Percentiles rank a stretch among this genome's conserved stretches.
Evolutionary conservation across 768 basidiomycete genomes (phyloP).

Genomic region (Fibroporia radiculosa): DNA sequence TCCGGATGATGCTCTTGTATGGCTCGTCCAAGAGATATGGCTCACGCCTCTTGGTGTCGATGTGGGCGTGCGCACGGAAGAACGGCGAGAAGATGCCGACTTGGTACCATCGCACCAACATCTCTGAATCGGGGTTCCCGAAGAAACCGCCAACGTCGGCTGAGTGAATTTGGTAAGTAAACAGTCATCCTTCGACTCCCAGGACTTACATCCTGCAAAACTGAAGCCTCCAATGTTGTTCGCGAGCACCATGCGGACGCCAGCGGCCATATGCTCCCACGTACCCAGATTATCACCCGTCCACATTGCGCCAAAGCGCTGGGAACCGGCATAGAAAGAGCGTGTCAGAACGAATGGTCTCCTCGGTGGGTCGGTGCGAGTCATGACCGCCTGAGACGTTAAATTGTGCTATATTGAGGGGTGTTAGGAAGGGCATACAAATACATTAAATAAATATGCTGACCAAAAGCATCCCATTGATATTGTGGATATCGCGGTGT

Average conservation of each 20-base stretch:
- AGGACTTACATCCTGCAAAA: constrained; percentile 77
- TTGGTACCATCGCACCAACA: constrained; percentile 96
- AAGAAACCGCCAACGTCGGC: constrained; percentile 99
- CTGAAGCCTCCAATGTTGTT: constrained; percentile 87
- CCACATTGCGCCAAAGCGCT: constrained; percentile 97
- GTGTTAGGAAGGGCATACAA: neutral
- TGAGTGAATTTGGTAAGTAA: constrained; percentile 25
- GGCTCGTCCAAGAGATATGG: constrained; percentile 90
- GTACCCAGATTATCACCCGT: constrained; percentile 97
- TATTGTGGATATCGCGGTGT: constrained; percentile 94
- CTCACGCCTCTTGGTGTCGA: constrained; percentile 96
- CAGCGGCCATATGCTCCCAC: constrained; percentile 96
- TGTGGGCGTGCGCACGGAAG: constrained; percentile 97
- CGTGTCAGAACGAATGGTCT: constrained; percentile 96
- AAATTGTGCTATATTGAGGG: constrained; percentile 63
- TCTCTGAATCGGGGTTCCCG: constrained; percentile 89
- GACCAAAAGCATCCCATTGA: constrained; percentile 93
- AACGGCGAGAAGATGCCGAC: constrained; percentile 94
- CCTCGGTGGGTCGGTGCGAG: constrained; percentile 64
- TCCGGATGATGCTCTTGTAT: constrained; percentile 74
- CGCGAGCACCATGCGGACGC: constrained; percentile 87
- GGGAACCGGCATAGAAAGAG: constrained; percentile 91
- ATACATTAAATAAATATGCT: constrained; percentile 20
- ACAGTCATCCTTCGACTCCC: neutral
- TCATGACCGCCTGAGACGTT: constrained; percentile 72